These are phyloP conservation scores for Oehlia diaphana DNA, from an alignment of 192 early-diverging fungal genomes.

Conservation along the genomic window DNA sequence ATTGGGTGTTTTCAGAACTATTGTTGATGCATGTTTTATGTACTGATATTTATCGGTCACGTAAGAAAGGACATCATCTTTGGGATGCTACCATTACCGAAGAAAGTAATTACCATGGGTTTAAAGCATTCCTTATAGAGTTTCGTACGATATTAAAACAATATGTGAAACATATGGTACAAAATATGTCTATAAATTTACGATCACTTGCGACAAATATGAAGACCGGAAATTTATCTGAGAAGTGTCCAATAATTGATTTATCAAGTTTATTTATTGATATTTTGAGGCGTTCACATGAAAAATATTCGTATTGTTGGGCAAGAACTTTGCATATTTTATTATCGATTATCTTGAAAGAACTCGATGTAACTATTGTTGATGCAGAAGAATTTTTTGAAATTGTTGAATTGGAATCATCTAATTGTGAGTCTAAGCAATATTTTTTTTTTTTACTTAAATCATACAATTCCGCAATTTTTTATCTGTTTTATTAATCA, in stretches of 20 bases:
- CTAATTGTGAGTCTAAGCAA: conserved; percentile 10
- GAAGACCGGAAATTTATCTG: background rate
- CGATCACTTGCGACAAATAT: background rate
- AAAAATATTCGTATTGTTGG: conserved; percentile 5
- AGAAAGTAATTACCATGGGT: conserved; percentile 17
- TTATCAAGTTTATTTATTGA: conserved; percentile 5
- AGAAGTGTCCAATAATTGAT: background rate
- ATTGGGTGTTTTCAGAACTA: conserved; percentile 22
- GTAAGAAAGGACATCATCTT: conserved; percentile 19
- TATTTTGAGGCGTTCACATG: background rate
- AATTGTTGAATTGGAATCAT: background rate
- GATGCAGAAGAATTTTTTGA: conserved; percentile 22
- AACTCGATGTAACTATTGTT: background rate
- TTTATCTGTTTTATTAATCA: background rate
- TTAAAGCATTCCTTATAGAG: conserved; percentile 15
- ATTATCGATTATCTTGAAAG: background rate
- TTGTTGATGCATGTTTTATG: conserved; percentile 19
- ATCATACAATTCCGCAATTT: background rate
- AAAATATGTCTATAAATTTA: background rate
- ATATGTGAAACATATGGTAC: background rate
- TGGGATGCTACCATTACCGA: conserved; percentile 23
- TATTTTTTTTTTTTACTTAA: background rate
- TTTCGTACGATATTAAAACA: background rate
- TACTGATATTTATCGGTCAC: background rate
- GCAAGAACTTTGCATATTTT: conserved; percentile 17